Evolutionary conservation across 2,329 filamentous ascomycete species (phyloP).

Genomic region (Colletotrichum plurivorum): DNA sequence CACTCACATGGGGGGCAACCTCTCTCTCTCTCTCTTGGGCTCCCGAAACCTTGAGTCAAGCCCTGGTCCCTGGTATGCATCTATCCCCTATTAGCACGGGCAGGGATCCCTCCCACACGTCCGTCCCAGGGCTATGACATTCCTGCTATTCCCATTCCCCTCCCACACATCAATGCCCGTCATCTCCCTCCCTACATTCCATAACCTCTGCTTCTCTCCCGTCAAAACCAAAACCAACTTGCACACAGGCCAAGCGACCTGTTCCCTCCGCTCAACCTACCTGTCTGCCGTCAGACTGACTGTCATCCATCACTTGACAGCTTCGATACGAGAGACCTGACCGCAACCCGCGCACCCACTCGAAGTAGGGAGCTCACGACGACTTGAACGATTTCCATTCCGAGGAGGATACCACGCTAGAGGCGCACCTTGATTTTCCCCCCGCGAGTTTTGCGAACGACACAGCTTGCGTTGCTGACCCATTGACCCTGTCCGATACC

Average conservation of each 20-base stretch:
- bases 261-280: conserved; percentile 12
- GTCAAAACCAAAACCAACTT: conserved; percentile 37
- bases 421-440: conserved; percentile 14
- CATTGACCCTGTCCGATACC: conserved; percentile 26
- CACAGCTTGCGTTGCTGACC: background rate
- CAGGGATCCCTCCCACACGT: conserved; percentile 39
- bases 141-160: conserved; percentile 38
- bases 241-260: conserved; percentile 30
- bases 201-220: conserved; percentile 35
- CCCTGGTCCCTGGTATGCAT: conserved; percentile 42
- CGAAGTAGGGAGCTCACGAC: conserved; percentile 25
- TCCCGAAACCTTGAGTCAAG: conserved; percentile 42
- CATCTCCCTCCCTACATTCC: conserved; percentile 42
- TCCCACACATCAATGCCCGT: conserved; percentile 38
- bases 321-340: conserved; percentile 14
- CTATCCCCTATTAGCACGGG: conserved; percentile 39
- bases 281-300: conserved; percentile 29
- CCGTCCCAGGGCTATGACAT: conserved; percentile 41
- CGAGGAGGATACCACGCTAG: conserved; percentile 26
- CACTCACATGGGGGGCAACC: conserved; percentile 33
- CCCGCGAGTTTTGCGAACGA: background rate
- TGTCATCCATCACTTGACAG: conserved; percentile 30
- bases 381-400: conserved; percentile 11
- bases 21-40: conserved; percentile 28
- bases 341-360: conserved; percentile 14